phyloP scores from a whole-genome alignment of 441 rosid species.

The Pelargonium australe region DNA sequence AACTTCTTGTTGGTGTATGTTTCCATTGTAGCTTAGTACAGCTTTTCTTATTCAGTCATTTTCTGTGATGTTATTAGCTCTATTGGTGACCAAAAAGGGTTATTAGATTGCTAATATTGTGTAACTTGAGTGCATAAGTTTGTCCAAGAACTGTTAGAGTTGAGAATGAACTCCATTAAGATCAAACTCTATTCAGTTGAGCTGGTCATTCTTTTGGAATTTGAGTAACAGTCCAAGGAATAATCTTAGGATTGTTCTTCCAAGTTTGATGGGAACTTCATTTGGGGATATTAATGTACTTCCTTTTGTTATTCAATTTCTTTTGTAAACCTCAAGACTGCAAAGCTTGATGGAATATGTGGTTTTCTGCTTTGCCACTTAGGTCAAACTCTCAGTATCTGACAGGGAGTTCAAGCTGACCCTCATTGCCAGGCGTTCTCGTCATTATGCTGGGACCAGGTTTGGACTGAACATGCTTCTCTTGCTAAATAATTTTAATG shows the following conservation, averaged over 20 bases:
- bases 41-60: no score
- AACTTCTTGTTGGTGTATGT: no score
- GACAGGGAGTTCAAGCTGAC: slow-evolving; percentile 74
- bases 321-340: not conserved
- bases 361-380: slow-evolving; percentile 21
- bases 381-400: slow-evolving; percentile 65
- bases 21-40: no score
- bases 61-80: no score
- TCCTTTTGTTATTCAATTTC: not conserved
- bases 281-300: not conserved
- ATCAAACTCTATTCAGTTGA: not conserved
- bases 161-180: no score
- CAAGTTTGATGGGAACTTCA: not conserved
- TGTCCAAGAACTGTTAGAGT: no score
- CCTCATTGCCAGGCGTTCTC: slow-evolving; percentile 92
- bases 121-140: no score
- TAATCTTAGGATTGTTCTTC: not conserved
- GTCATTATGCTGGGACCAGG: slow-evolving; percentile 98
- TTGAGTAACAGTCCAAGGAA: not conserved
- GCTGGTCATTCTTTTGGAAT: not conserved
- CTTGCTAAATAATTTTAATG: not conserved
- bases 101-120: no score
- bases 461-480: slow-evolving; percentile 16
- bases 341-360: not conserved
- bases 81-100: no score